Evolutionary conservation across 352 stramenopile species (phyloP), one percentile per base, ranked within the genome.

Genomic region (Phytophthora cryptogea): DNA sequence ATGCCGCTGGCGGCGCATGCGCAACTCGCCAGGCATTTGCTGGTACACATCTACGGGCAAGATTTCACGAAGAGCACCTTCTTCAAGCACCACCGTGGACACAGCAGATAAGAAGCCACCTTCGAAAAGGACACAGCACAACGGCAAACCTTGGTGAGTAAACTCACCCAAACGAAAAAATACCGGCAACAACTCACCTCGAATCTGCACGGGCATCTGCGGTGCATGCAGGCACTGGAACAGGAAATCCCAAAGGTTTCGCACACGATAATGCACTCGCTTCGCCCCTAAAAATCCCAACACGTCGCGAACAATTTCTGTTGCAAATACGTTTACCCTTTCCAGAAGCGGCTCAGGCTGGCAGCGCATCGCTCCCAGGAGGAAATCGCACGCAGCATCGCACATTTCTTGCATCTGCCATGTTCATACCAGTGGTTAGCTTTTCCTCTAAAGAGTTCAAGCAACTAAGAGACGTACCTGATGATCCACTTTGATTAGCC

Each of bases 141-240:
- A 23, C 20, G 20, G 20, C 20, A 23, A 23, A 23, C 20, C 20
- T 23, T 23, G 20, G 2, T 23, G 20, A 20, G 3, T 17, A 40
- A 40, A 0, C 35, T 17, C 11, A 7, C 13, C 11, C 14, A 20
- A 47, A 28, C 16, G 8, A 51, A 45, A 30, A 31, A 20, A 28
- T 5, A 13, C 20, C 28, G 36, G 8, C 13, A 40, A 30, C 7
- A 32, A 55, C 66, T 36, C 57, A 64, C 74, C 68, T 82, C 75
- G 63, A 13, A 83, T 76, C 28, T 70, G 50, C 4, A 45, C 39
- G 10, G 76, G 46, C n/a, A 88, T 65, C 33, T 85, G 78, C 14
- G 78, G 76, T 8, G 78, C 77, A 56, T 92, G 80, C 8, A 92
- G 51, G n/a, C 86, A 71, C 35, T 90, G 74, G 56, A 86, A 89